A percentile compares a stretch with the other conserved stretches of the same genome.
Evolutionary conservation across 148 eudicot species (phyloP).

Genomic region (Amaranthus cruentus): DNA sequence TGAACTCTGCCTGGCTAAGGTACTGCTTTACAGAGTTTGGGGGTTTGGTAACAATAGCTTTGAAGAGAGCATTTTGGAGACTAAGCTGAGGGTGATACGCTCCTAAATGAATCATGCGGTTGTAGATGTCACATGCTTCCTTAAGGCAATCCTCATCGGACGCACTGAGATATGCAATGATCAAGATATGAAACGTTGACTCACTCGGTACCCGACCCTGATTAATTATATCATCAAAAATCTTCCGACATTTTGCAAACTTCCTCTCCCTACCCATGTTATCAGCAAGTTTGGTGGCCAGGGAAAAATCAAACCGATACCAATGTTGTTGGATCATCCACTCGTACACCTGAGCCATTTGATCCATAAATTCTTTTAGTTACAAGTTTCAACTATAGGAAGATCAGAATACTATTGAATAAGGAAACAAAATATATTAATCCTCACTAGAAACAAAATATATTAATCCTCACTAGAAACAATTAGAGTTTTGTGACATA

Average conservation of each 20-base stretch:
- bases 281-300: conserved; percentile 89
- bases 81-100: conserved; percentile 75
- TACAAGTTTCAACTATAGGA: background rate
- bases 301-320: conserved; percentile 83
- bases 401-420: background rate
- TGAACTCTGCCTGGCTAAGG: conserved; percentile 84
- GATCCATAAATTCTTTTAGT: background rate
- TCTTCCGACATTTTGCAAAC: conserved; percentile 60
- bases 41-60: conserved; percentile 62
- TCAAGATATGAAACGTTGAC: conserved; percentile 83
- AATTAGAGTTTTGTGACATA: background rate
- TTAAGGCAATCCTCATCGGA: conserved; percentile 47
- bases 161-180: conserved; percentile 75
- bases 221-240: conserved; percentile 75
- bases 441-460: background rate
- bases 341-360: conserved; percentile 60
- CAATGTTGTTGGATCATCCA: conserved; percentile 93
- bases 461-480: background rate
- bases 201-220: conserved; percentile 88
- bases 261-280: conserved; percentile 80
- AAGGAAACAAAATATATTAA: background rate
- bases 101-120: conserved; percentile 87
- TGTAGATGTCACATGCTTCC: conserved; percentile 78
- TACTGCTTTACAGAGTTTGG: conserved; percentile 50
- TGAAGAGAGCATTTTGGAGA: conserved; percentile 85